Evolutionary conservation across 2,329 filamentous ascomycete genomes (phyloP).

Genomic region (Cladophialophora yegresii): DNA sequence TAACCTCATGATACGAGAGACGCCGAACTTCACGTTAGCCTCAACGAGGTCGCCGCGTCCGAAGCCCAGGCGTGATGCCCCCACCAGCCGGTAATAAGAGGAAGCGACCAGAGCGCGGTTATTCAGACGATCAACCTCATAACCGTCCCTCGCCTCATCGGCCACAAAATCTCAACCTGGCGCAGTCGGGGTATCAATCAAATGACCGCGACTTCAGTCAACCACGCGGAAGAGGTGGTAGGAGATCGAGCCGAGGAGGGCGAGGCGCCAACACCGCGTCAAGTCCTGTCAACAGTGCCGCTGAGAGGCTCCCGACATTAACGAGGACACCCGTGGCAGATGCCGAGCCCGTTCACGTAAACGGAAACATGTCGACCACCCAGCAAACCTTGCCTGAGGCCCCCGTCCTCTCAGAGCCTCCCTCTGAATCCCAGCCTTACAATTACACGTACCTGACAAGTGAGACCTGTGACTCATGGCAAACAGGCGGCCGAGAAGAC

Average conservation of each 20-base stretch:
- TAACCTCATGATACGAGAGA: constrained; percentile 22
- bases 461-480: constrained; percentile 68
- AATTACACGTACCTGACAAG: constrained; percentile 77
- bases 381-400: constrained; percentile 36
- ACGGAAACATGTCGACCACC: constrained; percentile 37
- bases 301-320: constrained; percentile 8
- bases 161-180: constrained; percentile 53
- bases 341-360: constrained; percentile 39
- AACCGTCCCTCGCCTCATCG: constrained; percentile 52
- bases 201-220: constrained; percentile 28
- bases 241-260: constrained; percentile 32
- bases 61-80: constrained; percentile 48
- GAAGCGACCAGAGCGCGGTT: constrained; percentile 53
- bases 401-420: constrained; percentile 31
- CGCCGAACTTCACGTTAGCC: constrained; percentile 10
- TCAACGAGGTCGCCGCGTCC: constrained; percentile 17
- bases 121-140: constrained; percentile 46
- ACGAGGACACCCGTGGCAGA: constrained; percentile 34
- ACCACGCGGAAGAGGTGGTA: constrained; percentile 39
- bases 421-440: constrained; percentile 51
- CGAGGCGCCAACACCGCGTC: constrained; percentile 18
- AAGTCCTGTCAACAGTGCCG: constrained; percentile 21
- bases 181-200: constrained; percentile 51
- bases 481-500: constrained; percentile 64
- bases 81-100: constrained; percentile 56